Base-by-base conservation (phyloP, 352 stramenopile species). In the Peronospora destructor region DNA sequence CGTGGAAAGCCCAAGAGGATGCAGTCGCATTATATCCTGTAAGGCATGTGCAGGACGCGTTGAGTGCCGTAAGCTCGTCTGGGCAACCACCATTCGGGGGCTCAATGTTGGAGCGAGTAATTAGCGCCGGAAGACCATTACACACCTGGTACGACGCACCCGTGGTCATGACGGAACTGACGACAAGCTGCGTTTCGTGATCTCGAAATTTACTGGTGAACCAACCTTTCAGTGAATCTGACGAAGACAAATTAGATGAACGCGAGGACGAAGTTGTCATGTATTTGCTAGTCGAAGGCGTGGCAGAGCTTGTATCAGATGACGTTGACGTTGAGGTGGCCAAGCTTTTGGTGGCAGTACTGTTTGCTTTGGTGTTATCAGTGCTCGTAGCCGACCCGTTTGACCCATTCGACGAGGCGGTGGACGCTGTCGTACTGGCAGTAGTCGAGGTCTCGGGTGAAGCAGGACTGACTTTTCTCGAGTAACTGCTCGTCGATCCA, bases 31-130 rank as follows among this genome's bases (percentile, higher is more conserved):
- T 55, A 45, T 63, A 67, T 3, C 57, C 64, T 26, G 60, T 69
- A 17, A 76, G 49, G 29, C 64, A 76, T 14, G 67, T 72, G 33
- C 64, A 76, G 17, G 67, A 76, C 5, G 56, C 64, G 32, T 69
- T 67, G 25, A 73, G 45, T 12, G 56, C 47, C 36, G 67, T 67
- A 7, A 73, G 44, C 26, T 56, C 57, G 33, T 68, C 57, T 0
- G 67, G 64, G 16, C 67, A 76, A 10, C 51, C 64, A 9, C 64
- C 61, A 44, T 76, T 76, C 4, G 64, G 49, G 2, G 42, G 45
- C 23, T 63, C 53, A 11, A 51, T 59, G 6, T 41, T 50, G 4
- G 61, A 71, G 4, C 58, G 64, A 13, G 64, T 69, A 13, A 71
- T 37, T 4, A 76, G 47, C 2, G 67, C 55, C 14, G 67, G 64